These are phyloP conservation scores for Fusarium xylarioides DNA, from an alignment of 2,329 filamentous ascomycete genomes.

Conservation along the genomic window DNA sequence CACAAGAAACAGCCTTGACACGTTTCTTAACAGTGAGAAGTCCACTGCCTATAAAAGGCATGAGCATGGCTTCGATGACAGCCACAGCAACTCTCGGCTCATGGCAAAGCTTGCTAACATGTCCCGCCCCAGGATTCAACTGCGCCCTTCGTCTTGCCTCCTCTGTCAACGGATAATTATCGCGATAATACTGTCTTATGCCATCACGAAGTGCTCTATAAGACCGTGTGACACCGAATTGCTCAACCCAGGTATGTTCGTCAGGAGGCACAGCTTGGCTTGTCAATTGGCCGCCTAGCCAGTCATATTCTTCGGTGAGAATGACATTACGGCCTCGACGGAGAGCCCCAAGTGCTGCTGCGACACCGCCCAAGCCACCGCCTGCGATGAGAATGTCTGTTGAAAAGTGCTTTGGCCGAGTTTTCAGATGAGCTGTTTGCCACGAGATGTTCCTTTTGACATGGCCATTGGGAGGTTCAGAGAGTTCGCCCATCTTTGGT, in stretches of 20 bases:
- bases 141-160: conserved; percentile 37
- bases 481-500: conserved; percentile 19
- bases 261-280: conserved; percentile 44
- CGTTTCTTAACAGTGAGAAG: conserved; percentile 34
- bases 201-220: conserved; percentile 39
- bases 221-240: conserved; percentile 42
- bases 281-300: conserved; percentile 43
- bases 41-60: conserved; percentile 39
- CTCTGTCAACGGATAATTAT: conserved; percentile 41
- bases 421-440: conserved; percentile 4
- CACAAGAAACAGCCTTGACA: conserved; percentile 31
- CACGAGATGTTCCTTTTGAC: neutral
- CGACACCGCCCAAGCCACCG: conserved; percentile 41
- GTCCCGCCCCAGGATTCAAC: conserved; percentile 41
- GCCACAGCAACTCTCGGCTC: conserved; percentile 43
- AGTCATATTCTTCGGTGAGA: conserved; percentile 43
- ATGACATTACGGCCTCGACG: conserved; percentile 37
- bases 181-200: conserved; percentile 39
- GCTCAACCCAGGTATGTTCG: conserved; percentile 44
- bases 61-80: conserved; percentile 41
- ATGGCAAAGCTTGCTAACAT: conserved; percentile 44
- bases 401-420: conserved; percentile 11
- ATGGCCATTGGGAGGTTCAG: neutral
- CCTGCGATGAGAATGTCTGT: conserved; percentile 40
- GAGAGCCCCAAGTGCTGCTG: conserved; percentile 41